Evolutionary conservation across 2,329 filamentous ascomycete species (phyloP).

Genomic region (Xylariaceae sp.): DNA sequence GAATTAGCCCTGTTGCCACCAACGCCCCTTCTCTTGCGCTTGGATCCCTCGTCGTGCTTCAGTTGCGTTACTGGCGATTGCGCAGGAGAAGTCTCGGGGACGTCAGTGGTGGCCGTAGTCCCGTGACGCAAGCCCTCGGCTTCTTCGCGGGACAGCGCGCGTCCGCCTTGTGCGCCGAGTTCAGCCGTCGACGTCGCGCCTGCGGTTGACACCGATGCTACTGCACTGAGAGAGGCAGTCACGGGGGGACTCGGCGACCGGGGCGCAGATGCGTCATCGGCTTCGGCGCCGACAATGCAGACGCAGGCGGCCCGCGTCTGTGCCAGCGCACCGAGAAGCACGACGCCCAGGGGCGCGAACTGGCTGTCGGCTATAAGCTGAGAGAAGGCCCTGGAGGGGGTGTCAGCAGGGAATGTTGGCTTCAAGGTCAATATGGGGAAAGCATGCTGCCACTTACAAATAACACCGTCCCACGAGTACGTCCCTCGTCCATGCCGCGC

Average conservation of each 20-base stretch:
- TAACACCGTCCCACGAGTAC: conserved; percentile 38
- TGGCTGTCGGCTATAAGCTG: conserved; percentile 68
- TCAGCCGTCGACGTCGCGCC: background rate
- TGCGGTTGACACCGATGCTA: too few relatives aligned
- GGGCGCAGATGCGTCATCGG: background rate
- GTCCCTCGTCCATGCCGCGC: conserved; percentile 38
- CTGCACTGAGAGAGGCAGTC: too few relatives aligned
- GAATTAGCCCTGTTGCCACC: background rate
- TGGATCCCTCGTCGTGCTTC: conserved; percentile 1
- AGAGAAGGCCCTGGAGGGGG: conserved; percentile 53
- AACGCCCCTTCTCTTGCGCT: conserved; percentile 6
- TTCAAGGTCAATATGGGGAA: background rate
- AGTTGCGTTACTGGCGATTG: background rate
- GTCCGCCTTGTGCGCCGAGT: too few relatives aligned
- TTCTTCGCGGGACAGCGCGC: too few relatives aligned
- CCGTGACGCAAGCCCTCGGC: too few relatives aligned
- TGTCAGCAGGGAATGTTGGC: background rate
- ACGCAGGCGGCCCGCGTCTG: conserved; percentile 48
- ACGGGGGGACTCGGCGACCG: too few relatives aligned
- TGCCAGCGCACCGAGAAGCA: conserved; percentile 62
- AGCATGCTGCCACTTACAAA: conserved; percentile 33
- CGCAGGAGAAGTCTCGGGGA: too few relatives aligned
- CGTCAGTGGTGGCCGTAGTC: too few relatives aligned
- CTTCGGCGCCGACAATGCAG: conserved; percentile 15
- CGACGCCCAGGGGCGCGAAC: conserved; percentile 66